phyloP scores from a whole-genome alignment of 495 filamentous ascomycete genomes.

The Penicillium diatomitis region DNA sequence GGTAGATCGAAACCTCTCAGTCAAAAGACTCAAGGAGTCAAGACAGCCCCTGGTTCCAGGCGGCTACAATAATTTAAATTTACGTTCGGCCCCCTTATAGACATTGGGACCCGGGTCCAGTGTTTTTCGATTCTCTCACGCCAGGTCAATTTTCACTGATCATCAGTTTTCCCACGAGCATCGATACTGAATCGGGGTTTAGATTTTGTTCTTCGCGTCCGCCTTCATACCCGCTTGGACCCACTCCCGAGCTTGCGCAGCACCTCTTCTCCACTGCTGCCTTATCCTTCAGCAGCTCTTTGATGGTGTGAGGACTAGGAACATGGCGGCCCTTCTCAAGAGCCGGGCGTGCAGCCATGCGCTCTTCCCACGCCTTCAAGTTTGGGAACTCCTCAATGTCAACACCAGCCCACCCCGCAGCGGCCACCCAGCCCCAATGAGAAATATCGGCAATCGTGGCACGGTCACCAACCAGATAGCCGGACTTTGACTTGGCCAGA shows the following conservation, averaged over 20 bases:
- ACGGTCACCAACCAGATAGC: constrained; percentile 71
- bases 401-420: constrained; percentile 60
- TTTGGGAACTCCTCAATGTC: constrained; percentile 70
- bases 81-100: too few species aligned
- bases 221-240: constrained; percentile 54
- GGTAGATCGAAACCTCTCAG: too few species aligned
- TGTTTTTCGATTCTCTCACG: too few species aligned
- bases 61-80: too few species aligned
- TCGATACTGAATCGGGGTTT: neutral
- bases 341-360: constrained; percentile 54
- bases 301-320: constrained; percentile 57
- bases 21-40: too few species aligned
- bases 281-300: constrained; percentile 47
- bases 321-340: constrained; percentile 75
- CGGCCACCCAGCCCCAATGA: constrained; percentile 65
- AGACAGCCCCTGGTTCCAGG: too few species aligned
- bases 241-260: constrained; percentile 44
- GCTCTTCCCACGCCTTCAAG: constrained; percentile 67
- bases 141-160: too few species aligned
- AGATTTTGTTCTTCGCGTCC: constrained; percentile 39
- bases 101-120: too few species aligned
- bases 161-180: too few species aligned
- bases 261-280: constrained; percentile 43
- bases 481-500: constrained; percentile 51
- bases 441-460: constrained; percentile 80